phyloP scores from a whole-genome alignment of 1,284 basidiomycete species.

The Chondrostereum purpureum region DNA sequence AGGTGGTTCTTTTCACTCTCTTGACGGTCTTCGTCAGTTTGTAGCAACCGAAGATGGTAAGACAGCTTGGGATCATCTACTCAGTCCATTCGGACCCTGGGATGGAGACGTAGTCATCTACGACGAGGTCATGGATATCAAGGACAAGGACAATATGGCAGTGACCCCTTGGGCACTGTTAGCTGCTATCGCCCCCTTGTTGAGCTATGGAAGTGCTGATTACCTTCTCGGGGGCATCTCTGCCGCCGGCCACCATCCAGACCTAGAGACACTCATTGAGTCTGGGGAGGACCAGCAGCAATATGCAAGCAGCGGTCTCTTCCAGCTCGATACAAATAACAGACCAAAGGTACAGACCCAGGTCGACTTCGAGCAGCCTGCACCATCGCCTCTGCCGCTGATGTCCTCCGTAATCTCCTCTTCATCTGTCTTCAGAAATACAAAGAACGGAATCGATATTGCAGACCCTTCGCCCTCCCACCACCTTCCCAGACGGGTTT shows the following conservation, averaged over 20 bases:
- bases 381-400: conserved; percentile 29
- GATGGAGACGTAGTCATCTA: conserved; percentile 68
- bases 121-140: conserved; percentile 68
- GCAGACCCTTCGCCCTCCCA: conserved; percentile 52
- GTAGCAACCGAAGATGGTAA: conserved; percentile 72
- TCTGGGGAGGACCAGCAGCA: conserved; percentile 19
- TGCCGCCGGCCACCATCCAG: conserved; percentile 47
- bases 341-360: conserved; percentile 47
- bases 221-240: conserved; percentile 67
- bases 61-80: conserved; percentile 56
- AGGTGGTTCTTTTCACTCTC: conserved; percentile 51
- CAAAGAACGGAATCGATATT: conserved; percentile 22
- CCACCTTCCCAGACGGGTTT: conserved; percentile 59
- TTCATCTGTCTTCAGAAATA: conserved; percentile 13
- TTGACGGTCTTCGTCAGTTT: conserved; percentile 67
- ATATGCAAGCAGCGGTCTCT: conserved; percentile 44
- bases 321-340: conserved; percentile 57
- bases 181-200: conserved; percentile 48
- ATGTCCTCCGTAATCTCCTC: conserved; percentile 28
- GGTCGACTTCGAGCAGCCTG: conserved; percentile 41
- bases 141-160: conserved; percentile 47
- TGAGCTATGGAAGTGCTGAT: conserved; percentile 46
- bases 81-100: conserved; percentile 47
- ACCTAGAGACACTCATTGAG: conserved; percentile 43
- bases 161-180: conserved; percentile 61